Evolutionary conservation across 257 asterid species (phyloP).

Genomic region (Solanum sparsipilum): DNA sequence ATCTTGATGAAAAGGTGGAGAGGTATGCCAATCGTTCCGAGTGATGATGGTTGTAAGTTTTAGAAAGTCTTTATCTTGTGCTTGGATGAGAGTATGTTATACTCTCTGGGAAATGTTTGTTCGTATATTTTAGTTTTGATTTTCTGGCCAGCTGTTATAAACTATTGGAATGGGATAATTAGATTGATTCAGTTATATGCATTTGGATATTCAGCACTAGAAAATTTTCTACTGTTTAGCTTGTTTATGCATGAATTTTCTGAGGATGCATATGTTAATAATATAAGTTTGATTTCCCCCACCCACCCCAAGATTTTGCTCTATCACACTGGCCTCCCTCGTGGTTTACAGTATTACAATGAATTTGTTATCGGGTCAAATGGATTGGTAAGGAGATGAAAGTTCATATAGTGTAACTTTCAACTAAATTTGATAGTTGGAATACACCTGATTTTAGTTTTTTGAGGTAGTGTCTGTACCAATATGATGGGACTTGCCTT

Average conservation of each 20-base stretch:
- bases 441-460: too few relatives aligned
- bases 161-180: background rate
- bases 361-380: background rate
- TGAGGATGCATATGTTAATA: background rate
- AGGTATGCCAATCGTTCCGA: slow-evolving; percentile 80
- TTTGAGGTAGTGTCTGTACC: background rate
- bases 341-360: background rate
- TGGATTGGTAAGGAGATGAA: background rate
- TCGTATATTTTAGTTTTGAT: background rate
- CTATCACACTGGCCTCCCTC: background rate
- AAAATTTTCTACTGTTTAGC: background rate
- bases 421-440: background rate
- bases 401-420: background rate
- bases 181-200: background rate
- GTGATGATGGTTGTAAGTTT: slow-evolving; percentile 10
- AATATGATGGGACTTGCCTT: background rate
- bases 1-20: slow-evolving; percentile 77
- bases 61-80: background rate
- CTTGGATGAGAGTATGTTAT: background rate
- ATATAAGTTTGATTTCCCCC: background rate
- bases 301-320: background rate
- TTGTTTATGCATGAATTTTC: background rate
- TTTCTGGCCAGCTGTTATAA: background rate
- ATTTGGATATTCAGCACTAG: background rate
- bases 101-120: background rate